Evolutionary conservation across 2,329 filamentous ascomycete genomes (phyloP), one percentile per base, ranked within the genome.

Genomic region (Sclerotinia trifoliorum): DNA sequence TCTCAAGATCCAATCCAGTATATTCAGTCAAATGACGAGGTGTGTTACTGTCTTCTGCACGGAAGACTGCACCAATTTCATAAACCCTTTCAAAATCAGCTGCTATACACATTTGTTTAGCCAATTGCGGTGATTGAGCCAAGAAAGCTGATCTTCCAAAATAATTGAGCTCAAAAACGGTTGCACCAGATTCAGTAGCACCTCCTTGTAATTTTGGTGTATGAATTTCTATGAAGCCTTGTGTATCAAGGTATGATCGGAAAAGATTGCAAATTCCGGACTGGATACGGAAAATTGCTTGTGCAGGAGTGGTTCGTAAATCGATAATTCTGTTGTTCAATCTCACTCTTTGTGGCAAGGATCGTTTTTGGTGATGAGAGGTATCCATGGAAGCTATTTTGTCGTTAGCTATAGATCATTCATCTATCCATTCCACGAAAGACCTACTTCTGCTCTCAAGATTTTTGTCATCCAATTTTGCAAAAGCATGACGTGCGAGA

Each of bases 1-100:
- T 97, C 77, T 97, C 94, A 24, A 97, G 79, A 83, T 97, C 94
- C 42, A 97, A 83, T 67, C 94, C 94, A 5, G 93, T 97, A 78
- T 96, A 97, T 78, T 97, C 94, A 0, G 94, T 97, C 83, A 97
- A 83, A 78, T 97, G 94, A 49, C 94, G 89, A 76, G 97, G 94
- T 0, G 94, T 97, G 79, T 97, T 97, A 77, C 92, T 96, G 81
- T 97, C 96, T 78, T 97, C 94, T 0, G 94, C 94, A 73, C 94
- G 88, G 84, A 97, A 97, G 8, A 97, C 93, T 2, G 92, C 89
- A 21, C 92, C 92, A 72, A 95, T 89, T 78, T 97, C 94, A 75
- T 94, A 97, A 8, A 97, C 94, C 63, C 89, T 88, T 68, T 90
- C 90, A 77, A 97, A 95, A 77, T 97, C 94, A 39, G 93, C 90